Base-by-base conservation (phyloP, 768 basidiomycete genomes). In the Dacryopinax spathularia region DNA sequence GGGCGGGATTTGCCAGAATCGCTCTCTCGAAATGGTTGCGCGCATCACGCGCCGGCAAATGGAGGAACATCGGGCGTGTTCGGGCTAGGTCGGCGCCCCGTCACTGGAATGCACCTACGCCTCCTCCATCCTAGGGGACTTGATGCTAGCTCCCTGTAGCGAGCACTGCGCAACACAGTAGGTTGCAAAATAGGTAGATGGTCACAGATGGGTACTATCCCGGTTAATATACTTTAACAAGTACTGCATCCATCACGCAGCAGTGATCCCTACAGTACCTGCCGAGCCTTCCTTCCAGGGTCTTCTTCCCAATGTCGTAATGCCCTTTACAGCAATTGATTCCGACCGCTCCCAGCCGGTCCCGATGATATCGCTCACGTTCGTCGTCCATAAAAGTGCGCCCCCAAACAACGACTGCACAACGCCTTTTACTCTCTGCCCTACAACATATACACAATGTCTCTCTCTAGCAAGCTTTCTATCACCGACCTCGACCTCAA, bases 401-500 rank as follows among this genome's bases (percentile, higher is more conserved):
- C 48, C 48, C 48, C 48, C 48, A 56, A 56, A 56, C 25, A 10
- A 27, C 48, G 5, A 29, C 48, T 18, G 31, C 25, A 27, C 48
- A 10, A 56, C 48, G 25, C 3, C 20, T n/a, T n/a, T n/a, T n/a
- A n/a, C 48, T 27, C 48, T 25, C 43, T 5, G 25, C 29, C 9
- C 18, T 29, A 10, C 12, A 22, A 37, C 22, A 25, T 37, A 63
- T 56, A 48, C 59, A 81, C 72, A 69, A 86, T 97, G 94, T 96
- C 93, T 64, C 87, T 98, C 74, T 86, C 94, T 27, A 92, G 87
- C 78, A 98, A 97, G 76, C 83, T 98, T 68, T 82, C 89, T 66
- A 90, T 98, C 77, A 88, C 85, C 66, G 95, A 98, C 76, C 79
- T 95, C 72, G 82, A 87, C 69, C 85, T 97, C 81, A 84, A 83